Percentiles rank a stretch among this genome's conserved stretches.
phyloP scores from a whole-genome alignment of 2,329 filamentous ascomycete genomes.

The Fusarium kyushuense region DNA sequence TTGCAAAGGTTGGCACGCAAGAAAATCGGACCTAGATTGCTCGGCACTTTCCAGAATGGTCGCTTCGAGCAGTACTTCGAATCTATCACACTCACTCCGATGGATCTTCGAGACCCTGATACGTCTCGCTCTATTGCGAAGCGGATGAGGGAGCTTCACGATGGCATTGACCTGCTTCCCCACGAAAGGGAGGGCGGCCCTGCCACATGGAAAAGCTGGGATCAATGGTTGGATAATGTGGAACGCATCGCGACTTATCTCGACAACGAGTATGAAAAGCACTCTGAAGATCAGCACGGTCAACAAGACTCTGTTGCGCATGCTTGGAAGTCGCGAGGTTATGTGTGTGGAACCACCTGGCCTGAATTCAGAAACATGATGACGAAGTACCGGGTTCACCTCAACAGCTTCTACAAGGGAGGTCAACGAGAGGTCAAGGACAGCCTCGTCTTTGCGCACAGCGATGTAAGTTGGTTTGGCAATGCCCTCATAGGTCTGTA shows the following conservation, averaged over 20 bases:
- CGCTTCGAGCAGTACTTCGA: constrained; percentile 96
- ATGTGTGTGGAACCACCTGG: constrained; percentile 89
- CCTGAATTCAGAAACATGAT: constrained; percentile 78
- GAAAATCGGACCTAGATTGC: constrained; percentile 89
- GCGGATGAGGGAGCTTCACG: constrained; percentile 95
- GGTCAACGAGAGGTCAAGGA: constrained; percentile 72
- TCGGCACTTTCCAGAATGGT: constrained; percentile 94
- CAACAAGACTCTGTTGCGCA: constrained; percentile 51
- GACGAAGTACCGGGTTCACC: constrained; percentile 79
- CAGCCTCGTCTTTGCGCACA: constrained; percentile 93
- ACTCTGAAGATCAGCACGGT: constrained; percentile 40
- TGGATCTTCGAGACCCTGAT: constrained; percentile 81
- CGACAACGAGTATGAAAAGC: constrained; percentile 68
- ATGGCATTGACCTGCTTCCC: constrained; percentile 87
- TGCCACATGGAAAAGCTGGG: constrained; percentile 92
- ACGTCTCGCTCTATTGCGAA: constrained; percentile 95
- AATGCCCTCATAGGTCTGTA: not conserved
- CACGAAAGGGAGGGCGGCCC: constrained; percentile 83
- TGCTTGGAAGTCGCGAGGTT: constrained; percentile 76
- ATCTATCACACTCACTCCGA: constrained; percentile 80
- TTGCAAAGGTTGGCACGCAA: constrained; percentile 87
- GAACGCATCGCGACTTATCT: constrained; percentile 68
- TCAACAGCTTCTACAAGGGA: constrained; percentile 79
- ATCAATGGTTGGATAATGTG: constrained; percentile 83
- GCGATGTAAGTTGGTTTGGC: constrained; percentile 75